Evolutionary conservation across 2,329 filamentous ascomycete species (phyloP), one percentile per base, ranked within the genome.

Genomic region (Scleromitrula shiraiana): DNA sequence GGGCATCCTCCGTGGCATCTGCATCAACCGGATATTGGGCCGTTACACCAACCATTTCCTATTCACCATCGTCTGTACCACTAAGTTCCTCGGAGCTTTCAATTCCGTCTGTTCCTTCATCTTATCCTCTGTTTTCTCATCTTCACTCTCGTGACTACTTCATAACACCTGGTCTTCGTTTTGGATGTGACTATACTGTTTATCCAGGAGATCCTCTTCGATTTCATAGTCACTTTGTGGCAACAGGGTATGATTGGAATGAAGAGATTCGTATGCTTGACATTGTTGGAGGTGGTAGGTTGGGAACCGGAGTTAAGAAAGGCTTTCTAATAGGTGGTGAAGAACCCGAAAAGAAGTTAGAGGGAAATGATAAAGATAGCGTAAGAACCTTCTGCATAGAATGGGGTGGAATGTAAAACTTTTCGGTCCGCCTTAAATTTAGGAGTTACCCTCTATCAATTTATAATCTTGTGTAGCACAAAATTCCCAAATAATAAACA

Each of bases 271-370:
- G 85, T 30, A 71, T 97, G 60, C 75, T 96, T 56, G 86, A 95
- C 56, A 71, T 98, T 12, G 83, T 97, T 14, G 85, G 82, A 17
- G 89, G 88, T 7, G 93, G 93, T 5, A 76, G 93, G 57, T 67
- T 98, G 53, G 93, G 90, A 0, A 97, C 93, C 2, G 88, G 88
- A 41, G 93, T 97, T 17, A 98, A 98, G 74, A 98, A 98, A 68
- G 87, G 88, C 0, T 96, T 89, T 60, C 70, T 98, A 46, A 76
- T 98, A 49, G 91, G 90, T 6, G 89, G 88, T 0, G 73, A 77
- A 58, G 69, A 76, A 46, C 61, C 66, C 39, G 56, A 58, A 14
- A 64, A 62, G 10, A 57, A 58, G 19, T 45, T 52, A 52, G 55
- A 35, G 47, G 58, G 51, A 12, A 53, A 64, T 7, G 60, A 64